These are phyloP conservation scores for Rugonectria rugulosa DNA, from an alignment of 2,329 filamentous ascomycete species.

Conservation along the genomic window DNA sequence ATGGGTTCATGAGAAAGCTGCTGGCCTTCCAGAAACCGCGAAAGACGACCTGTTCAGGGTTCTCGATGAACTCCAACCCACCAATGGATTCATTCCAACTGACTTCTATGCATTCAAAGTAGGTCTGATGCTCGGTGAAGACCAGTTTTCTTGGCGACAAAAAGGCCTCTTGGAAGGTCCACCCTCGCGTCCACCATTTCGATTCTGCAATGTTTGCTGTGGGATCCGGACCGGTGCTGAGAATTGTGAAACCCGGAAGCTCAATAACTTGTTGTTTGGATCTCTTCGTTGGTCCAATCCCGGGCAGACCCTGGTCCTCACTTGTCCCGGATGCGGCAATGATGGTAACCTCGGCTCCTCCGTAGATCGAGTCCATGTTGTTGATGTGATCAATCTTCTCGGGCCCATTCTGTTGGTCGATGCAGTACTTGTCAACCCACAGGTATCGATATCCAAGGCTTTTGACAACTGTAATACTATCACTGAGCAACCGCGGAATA, in stretches of 20 bases:
- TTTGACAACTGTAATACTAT: not conserved
- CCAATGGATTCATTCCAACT: not conserved
- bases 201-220: not conserved
- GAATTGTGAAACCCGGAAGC: not conserved
- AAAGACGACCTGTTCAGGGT: not conserved
- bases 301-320: not conserved
- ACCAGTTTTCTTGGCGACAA: not conserved
- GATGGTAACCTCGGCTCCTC: not conserved
- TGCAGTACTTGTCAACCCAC: constrained; percentile 1
- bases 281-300: not conserved
- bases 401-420: not conserved
- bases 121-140: not conserved
- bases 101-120: not conserved
- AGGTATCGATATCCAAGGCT: not conserved
- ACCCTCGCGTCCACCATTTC: not conserved
- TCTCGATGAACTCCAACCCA: not conserved
- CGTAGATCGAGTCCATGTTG: not conserved
- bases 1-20: not conserved
- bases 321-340: not conserved
- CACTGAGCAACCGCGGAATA: not conserved
- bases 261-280: not conserved
- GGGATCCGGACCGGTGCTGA: not conserved
- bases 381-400: not conserved
- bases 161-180: not conserved
- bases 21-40: not conserved